phyloP scores from a whole-genome alignment of 176 grass and related monocot genomes.

The Oryza rufipogon region DNA sequence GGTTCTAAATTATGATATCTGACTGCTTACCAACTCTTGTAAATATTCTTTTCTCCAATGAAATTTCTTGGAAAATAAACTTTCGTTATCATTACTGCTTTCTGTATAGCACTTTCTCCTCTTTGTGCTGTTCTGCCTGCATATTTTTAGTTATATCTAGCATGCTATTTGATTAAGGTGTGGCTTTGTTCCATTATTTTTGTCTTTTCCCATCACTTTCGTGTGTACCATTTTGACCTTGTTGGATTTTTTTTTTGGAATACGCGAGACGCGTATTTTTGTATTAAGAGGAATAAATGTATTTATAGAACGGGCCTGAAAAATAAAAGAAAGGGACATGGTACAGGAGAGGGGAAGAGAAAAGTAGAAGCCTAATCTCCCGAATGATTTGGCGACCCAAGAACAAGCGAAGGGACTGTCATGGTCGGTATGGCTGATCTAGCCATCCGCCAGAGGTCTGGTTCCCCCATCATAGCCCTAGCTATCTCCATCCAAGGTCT shows the following conservation, averaged over 20 bases:
- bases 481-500: no score
- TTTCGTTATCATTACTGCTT: not conserved
- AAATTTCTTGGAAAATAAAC: slow-evolving; percentile 1
- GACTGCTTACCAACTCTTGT: slow-evolving; percentile 16
- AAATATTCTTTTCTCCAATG: not conserved
- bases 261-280: no score
- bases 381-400: no score
- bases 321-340: no score
- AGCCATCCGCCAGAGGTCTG: no score
- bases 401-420: no score
- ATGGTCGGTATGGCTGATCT: no score
- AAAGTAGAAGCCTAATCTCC: no score
- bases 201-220: slow-evolving; percentile 32
- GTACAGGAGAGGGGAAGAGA: no score
- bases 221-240: slow-evolving; percentile 35
- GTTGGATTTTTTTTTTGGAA: not conserved
- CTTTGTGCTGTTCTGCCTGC: not conserved
- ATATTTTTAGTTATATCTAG: not conserved
- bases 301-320: no score
- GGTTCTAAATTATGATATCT: not conserved
- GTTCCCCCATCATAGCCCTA: no score
- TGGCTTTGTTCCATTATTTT: slow-evolving; percentile 5
- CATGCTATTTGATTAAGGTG: not conserved
- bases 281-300: no score
- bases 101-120: not conserved